A percentile compares a stretch with the other conserved stretches of the same genome.
Conservation (phyloP, 257 asterid species). For the Capsicum chinense region DNA sequence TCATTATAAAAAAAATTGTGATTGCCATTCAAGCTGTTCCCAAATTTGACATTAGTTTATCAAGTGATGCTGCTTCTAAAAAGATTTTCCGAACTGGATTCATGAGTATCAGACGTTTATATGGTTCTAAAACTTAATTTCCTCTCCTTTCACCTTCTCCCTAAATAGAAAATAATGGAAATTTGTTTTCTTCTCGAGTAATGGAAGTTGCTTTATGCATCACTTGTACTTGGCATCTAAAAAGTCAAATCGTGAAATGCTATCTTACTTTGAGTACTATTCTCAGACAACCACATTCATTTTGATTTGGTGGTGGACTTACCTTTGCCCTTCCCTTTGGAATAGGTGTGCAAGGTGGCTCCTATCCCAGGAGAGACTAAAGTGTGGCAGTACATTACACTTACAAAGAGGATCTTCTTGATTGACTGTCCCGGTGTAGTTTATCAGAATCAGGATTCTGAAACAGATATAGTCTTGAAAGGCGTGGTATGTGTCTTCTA, state of each 20-base stretch:
- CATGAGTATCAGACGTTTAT: not conserved
- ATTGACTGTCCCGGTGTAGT: constrained; percentile 99
- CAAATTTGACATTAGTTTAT: constrained; percentile 1
- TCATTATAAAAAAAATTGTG: not conserved
- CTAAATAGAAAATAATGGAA: not conserved
- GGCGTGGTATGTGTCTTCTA: constrained; percentile 76
- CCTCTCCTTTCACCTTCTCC: not conserved
- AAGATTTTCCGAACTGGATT: not conserved
- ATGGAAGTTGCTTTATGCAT: not conserved
- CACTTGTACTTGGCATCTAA: not conserved
- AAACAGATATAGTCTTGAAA: constrained; percentile 92
- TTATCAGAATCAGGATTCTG: constrained; percentile 78
- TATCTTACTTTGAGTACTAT: not conserved
- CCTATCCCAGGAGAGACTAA: constrained; percentile 98
- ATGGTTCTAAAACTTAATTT: not conserved
- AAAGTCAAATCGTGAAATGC: not conserved
- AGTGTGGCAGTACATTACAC: constrained; percentile 98
- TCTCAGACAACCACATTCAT: not conserved
- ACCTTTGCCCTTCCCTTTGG: constrained; percentile 26
- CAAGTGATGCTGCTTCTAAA: not conserved
- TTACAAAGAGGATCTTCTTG: constrained; percentile 85
- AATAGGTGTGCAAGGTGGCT: constrained; percentile 93
- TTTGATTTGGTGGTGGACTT: not conserved
- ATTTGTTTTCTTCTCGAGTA: not conserved
- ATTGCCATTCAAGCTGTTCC: constrained; percentile 1